phyloP scores from a whole-genome alignment of 176 grass and related monocot genomes.

The Poa pratensis region DNA sequence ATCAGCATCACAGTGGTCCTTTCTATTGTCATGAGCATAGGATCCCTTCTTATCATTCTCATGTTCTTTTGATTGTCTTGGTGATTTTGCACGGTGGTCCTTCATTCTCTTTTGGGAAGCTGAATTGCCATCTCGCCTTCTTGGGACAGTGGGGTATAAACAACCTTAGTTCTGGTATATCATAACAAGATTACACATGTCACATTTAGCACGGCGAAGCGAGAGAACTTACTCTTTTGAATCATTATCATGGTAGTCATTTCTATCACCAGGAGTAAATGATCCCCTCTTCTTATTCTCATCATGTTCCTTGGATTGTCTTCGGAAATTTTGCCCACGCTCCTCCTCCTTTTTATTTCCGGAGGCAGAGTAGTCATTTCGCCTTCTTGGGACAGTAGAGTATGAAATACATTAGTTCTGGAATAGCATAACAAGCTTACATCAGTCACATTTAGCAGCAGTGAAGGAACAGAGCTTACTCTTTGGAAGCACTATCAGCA shows the following conservation, averaged over 20 bases:
- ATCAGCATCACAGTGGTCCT: conserved; percentile 17
- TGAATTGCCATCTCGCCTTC: neutral
- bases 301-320: conserved; percentile 42
- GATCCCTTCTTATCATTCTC: neutral
- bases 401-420: conserved; percentile 42
- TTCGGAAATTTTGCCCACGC: conserved; percentile 34
- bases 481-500: conserved; percentile 11
- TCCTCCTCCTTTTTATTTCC: conserved; percentile 58
- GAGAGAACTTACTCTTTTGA: conserved; percentile 56
- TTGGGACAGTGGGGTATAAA: neutral
- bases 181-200: neutral
- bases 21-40: conserved; percentile 10
- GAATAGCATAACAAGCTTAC: conserved; percentile 15
- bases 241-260: conserved; percentile 35
- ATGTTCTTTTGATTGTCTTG: conserved; percentile 12
- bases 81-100: conserved; percentile 7
- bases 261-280: conserved; percentile 49
- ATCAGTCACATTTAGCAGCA: conserved; percentile 13
- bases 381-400: conserved; percentile 68
- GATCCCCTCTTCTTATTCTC: conserved; percentile 42
- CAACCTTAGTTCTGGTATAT: neutral
- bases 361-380: conserved; percentile 57
- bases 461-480: conserved; percentile 24
- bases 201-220: conserved; percentile 7
- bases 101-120: neutral